Evolutionary conservation across 2,329 filamentous ascomycete genomes (phyloP), one percentile per base, ranked within the genome.

Genomic region (Coniochaeta sp.): DNA sequence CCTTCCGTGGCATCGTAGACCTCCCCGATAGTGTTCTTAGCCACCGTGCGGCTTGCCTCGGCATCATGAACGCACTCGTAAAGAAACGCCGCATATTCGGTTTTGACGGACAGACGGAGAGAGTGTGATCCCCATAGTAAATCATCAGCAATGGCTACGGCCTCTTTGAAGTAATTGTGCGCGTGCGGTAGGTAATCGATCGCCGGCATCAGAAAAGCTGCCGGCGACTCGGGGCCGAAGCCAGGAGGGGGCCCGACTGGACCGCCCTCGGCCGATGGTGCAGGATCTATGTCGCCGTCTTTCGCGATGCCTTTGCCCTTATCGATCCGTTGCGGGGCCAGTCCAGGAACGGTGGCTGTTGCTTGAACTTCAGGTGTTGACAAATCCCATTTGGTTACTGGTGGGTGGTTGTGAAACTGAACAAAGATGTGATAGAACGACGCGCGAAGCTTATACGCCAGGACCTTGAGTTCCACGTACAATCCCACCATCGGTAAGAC

Each of bases 361-460:
- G 72, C 74, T 55, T 77, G 71, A 3, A 70, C 67, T 57, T 81
- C 79, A 14, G 80, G 77, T 0, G 78, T 79, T 63, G 79, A 77
- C 61, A 83, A 76, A 22, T 81, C 81, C 68, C 85, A 81, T 38
- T 81, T 78, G 52, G 87, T 88, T 60, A 96, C 84, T 0, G 89
- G 82, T 0, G 93, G 93, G 58, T 91, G 86, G 74, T 97, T 97
- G 77, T 97, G 91, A 71, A 97, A 98, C 14, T 98, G 83, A 59
- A 96, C 95, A 72, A 96, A 96, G 65, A 99, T 91, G 76, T 99
- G 93, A 68, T 96, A 95, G 71, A 98, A 96, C 22, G 91, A 96
- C 17, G 95, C 95, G 62, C 91, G 88, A 16, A 99, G 82, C 74
- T 98, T 99, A 72, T 91, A 91, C 22, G 90, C 88, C 64, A 99